A percentile compares a stretch with the other conserved stretches of the same genome.
phyloP scores from a whole-genome alignment of 1,284 basidiomycete genomes.

The Ceratobasidium sp. region DNA sequence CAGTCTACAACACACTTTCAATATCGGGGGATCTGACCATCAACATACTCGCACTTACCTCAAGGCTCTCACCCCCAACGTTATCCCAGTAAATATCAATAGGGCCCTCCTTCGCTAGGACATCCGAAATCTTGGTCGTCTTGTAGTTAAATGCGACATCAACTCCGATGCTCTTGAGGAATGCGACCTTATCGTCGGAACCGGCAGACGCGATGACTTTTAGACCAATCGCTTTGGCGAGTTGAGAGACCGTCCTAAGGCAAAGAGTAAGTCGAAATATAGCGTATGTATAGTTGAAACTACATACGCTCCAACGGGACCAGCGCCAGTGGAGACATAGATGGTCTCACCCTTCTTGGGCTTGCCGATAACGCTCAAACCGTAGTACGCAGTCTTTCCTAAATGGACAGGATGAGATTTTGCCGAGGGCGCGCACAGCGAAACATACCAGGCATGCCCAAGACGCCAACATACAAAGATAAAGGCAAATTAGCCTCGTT shows the following conservation, averaged over 20 bases:
- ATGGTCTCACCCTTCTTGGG: slow-evolving; percentile 28
- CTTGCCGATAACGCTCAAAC: slow-evolving; percentile 57
- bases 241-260: slow-evolving; percentile 55
- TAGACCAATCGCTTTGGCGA: slow-evolving; percentile 59
- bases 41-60: slow-evolving; percentile 23
- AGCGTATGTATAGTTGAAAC: not conserved
- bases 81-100: slow-evolving; percentile 52
- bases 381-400: slow-evolving; percentile 61
- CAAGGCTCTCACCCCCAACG: slow-evolving; percentile 43
- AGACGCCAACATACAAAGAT: slow-evolving; percentile 64
- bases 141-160: slow-evolving; percentile 60
- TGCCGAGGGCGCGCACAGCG: not conserved
- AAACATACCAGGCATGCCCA: slow-evolving; percentile 61
- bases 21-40: not conserved
- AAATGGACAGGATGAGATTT: slow-evolving; percentile 45
- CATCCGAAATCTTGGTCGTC: slow-evolving; percentile 55
- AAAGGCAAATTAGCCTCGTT: slow-evolving; percentile 61
- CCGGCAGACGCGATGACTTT: slow-evolving; percentile 61
- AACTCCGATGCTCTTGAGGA: slow-evolving; percentile 58
- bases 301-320: slow-evolving; percentile 1
- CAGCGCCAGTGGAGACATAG: slow-evolving; percentile 17
- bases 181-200: slow-evolving; percentile 60
- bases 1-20: not conserved
- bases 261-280: not conserved
- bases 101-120: slow-evolving; percentile 60